Evolutionary conservation across 768 basidiomycete genomes (phyloP), one percentile per base, ranked within the genome.

Genomic region (Suillus variegatus): DNA sequence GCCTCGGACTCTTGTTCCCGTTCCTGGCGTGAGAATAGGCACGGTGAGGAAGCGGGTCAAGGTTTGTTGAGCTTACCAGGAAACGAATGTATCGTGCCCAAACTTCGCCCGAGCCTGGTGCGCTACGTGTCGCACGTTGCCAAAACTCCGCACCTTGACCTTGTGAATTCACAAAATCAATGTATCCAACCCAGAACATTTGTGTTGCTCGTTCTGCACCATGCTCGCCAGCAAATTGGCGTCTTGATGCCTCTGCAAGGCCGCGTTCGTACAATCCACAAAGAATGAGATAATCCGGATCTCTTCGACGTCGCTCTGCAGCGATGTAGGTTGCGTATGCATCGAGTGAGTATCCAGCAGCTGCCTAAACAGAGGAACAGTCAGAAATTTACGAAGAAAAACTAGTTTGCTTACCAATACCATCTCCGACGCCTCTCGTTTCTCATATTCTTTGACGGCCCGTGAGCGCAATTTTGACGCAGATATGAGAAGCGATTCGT

Each of bases 11-110:
- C 69, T 28, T 60, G n/a, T 28, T 63, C 55, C 63, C 67, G 67
- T 64, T 76, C 75, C 75, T 76, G 52, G 25, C 22, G 36, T n/a
- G 6, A 60, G 72, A 6, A 61, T 64, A 5, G 32, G 8, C 22
- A n/a, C 63, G 46, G 1, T 5, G 40, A 46, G 18, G 16, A 6
- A 32, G 20, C 18, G 49, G 43, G 18, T 22, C 52, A 10, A n/a
- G 35, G 6, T 43, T 60, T 18, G 13, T 20, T 3, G 41, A 43
- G 71, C 84, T 67, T 63, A 91, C 93, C 76, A 91, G 70, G 68
- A 85, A 84, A 46, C 91, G 87, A 14, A 95, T 86, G 73, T 92
- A 92, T 49, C 87, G 82, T 6, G 91, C 88, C 89, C 91, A 92
- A 18, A 93, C 78, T 70, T 92, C 90, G 22, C 93, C 93, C 41